phyloP scores from a whole-genome alignment of 2,329 filamentous ascomycete species.

The Dichotomopilus funicola region DNA sequence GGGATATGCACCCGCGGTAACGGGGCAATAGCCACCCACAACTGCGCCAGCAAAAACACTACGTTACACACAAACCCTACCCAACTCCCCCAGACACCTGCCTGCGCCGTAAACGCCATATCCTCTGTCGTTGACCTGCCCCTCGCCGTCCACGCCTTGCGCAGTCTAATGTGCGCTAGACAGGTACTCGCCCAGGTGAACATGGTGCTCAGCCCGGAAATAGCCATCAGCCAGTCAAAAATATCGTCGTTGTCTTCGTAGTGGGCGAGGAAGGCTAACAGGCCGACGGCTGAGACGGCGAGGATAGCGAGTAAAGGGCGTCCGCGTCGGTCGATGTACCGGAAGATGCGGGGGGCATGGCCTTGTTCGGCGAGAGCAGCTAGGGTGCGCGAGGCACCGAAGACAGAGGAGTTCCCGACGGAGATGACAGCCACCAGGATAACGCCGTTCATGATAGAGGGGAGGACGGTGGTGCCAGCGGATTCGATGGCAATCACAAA shows the following conservation, averaged over 20 bases:
- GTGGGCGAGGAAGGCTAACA: constrained; percentile 45
- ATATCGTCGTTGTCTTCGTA: constrained; percentile 38
- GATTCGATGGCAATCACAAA: constrained; percentile 53
- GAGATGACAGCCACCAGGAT: constrained; percentile 54
- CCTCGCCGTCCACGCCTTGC: constrained; percentile 53
- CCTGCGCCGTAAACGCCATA: constrained; percentile 57
- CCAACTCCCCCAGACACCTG: constrained; percentile 58
- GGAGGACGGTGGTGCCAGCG: constrained; percentile 45
- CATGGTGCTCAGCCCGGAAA: constrained; percentile 58
- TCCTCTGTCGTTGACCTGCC: constrained; percentile 56
- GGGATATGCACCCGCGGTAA: constrained; percentile 6
- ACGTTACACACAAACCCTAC: constrained; percentile 53
- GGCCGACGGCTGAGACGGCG: constrained; percentile 41
- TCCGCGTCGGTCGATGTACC: constrained; percentile 51
- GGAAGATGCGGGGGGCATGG: constrained; percentile 51
- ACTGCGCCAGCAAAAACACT: constrained; percentile 50
- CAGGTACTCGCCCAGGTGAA: constrained; percentile 67
- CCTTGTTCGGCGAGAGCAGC: constrained; percentile 53
- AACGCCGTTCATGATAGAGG: constrained; percentile 53
- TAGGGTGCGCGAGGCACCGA: constrained; percentile 53
- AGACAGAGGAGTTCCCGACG: constrained; percentile 53
- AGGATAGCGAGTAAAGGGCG: constrained; percentile 48
- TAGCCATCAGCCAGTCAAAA: constrained; percentile 60
- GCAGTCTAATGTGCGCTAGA: constrained; percentile 63
- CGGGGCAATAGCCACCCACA: constrained; percentile 35